Conservation (phyloP, 1,284 basidiomycete species). For the Moniliella sp. region DNA sequence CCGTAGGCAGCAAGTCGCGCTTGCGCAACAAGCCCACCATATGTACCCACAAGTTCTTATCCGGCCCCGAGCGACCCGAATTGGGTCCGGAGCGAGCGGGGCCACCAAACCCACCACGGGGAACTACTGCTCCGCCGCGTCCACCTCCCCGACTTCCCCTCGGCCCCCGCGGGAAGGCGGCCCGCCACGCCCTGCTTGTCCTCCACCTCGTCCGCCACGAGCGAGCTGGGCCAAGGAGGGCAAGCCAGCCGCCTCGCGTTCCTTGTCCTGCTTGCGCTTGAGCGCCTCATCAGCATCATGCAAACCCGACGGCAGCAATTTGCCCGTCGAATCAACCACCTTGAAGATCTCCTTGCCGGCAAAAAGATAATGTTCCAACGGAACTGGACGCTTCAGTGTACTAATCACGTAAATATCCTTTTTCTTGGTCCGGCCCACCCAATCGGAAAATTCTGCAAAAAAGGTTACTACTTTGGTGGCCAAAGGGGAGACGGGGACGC, state of each 20-base stretch:
- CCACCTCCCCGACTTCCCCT: conserved; percentile 42
- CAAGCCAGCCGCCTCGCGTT: conserved; percentile 63
- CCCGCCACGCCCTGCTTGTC: conserved; percentile 2
- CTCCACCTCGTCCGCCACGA: not conserved
- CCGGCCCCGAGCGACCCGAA: conserved; percentile 6
- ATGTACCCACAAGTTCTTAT: conserved; percentile 84
- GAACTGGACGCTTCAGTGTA: conserved; percentile 83
- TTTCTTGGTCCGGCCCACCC: conserved; percentile 97
- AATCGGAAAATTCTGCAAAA: conserved; percentile 70
- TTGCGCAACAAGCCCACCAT: conserved; percentile 69
- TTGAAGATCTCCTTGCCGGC: conserved; percentile 75
- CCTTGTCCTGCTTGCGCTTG: conserved; percentile 84
- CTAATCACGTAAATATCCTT: conserved; percentile 99
- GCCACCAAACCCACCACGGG: conserved; percentile 5
- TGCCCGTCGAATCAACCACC: conserved; percentile 64
- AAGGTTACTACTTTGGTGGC: too few species aligned
- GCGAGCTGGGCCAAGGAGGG: conserved; percentile 41
- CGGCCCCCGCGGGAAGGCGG: conserved; percentile 2
- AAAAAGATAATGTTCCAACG: conserved; percentile 87
- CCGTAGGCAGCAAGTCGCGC: conserved; percentile 65
- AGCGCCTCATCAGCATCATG: conserved; percentile 71
- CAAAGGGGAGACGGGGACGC: too few species aligned
- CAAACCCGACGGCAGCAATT: conserved; percentile 41
- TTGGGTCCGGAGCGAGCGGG: not conserved
- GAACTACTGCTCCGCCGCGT: conserved; percentile 43